Evolutionary conservation across 495 filamentous ascomycete species (phyloP), one percentile per base, ranked within the genome.

Genomic region (Penicillium macrosclerotiorum): DNA sequence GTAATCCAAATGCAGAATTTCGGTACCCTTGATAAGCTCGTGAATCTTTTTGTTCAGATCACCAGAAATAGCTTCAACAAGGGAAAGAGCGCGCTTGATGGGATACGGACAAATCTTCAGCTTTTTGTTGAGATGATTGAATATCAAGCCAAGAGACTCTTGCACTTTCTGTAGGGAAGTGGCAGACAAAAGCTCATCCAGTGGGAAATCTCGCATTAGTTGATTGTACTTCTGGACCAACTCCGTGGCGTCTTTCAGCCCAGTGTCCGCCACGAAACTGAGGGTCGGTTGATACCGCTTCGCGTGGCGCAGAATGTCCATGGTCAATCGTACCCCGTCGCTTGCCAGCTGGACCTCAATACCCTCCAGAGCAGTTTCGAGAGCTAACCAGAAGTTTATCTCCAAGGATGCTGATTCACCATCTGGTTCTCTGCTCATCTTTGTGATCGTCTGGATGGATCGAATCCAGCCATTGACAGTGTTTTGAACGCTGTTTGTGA

Each of bases 201-300:
- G 77, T 2, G 93, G 93, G 52, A 99, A 99, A 59, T 97, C 94
- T 33, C 93, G 82, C 91, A 99, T 96, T 12, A 97, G 75, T 65
- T 93, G 88, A 65, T 99, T 99, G 69, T 96, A 97, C 60, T 95
- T 96, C 71, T 96, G 90, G 27, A 97, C 93, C 68, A 85, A 82
- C 49, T 99, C 92, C 54, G 85, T 90, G 33, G 90, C 89, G 62
- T 97, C 94, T 64, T 90, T 93, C 62, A 99, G 69, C 2, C 93
- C 92, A 34, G 92, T 97, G 63, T 99, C 93, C 9, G 92, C 84
- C 32, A 81, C 82, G 60, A 99, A 99, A 74, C 94, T 96, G 51
- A 96, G 85, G 16, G 91, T 96, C 13, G 91, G 90, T 66, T 94
- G 88, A 60, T 95, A 96, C 42, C 94, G 86, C 68, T 99, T 99